phyloP scores from a whole-genome alignment of 2,329 filamentous ascomycete species.

The Aspergillus intermedius region DNA sequence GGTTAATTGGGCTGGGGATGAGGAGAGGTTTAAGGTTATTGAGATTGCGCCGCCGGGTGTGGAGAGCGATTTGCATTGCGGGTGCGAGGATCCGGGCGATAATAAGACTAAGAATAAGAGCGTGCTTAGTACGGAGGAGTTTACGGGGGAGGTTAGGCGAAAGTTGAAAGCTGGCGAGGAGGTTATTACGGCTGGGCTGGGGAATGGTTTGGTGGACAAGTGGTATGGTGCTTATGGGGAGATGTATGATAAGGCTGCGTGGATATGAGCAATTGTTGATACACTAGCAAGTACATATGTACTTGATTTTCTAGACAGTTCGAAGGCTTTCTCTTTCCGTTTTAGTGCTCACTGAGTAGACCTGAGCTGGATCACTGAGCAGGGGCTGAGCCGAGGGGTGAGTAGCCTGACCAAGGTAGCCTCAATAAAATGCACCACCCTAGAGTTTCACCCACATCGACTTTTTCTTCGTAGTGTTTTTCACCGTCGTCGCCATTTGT shows the following conservation, averaged over 20 bases:
- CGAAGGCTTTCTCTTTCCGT: no score
- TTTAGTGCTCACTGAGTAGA: no score
- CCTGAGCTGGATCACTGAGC: no score
- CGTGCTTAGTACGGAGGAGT: constrained; percentile 48
- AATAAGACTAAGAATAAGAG: constrained; percentile 53
- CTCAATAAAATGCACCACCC: no score
- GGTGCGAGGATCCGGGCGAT: constrained; percentile 50
- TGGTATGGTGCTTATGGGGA: constrained; percentile 42
- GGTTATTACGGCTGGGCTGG: constrained; percentile 44
- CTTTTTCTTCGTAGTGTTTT: no score
- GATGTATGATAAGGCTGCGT: constrained; percentile 15
- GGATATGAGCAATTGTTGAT: no score
- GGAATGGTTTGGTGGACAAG: constrained; percentile 33
- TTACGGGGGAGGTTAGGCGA: constrained; percentile 43
- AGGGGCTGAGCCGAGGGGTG: no score
- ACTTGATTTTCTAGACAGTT: no score
- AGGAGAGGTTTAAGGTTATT: constrained; percentile 43
- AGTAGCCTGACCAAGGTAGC: no score
- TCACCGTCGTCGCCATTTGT: no score
- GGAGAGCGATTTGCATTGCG: constrained; percentile 50
- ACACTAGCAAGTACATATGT: no score
- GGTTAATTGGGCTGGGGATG: constrained; percentile 28
- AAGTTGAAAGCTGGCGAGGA: constrained; percentile 45
- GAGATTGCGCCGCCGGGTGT: constrained; percentile 54
- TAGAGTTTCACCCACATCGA: no score